Evolutionary conservation across 2,329 filamentous ascomycete genomes (phyloP).

Genomic region (Didymella exigua): DNA sequence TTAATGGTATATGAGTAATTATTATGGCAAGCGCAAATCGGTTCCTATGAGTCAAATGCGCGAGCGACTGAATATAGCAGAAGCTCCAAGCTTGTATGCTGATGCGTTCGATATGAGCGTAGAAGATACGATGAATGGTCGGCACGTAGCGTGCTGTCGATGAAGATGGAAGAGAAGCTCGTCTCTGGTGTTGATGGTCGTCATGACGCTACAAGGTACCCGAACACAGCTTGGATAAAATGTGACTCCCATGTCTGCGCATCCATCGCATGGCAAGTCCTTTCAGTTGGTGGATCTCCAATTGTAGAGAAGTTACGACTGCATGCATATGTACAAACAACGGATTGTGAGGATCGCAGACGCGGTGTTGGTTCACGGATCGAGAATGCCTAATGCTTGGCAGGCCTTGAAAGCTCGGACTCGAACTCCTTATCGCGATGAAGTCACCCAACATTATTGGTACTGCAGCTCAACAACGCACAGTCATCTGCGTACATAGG

Average conservation of each 20-base stretch:
- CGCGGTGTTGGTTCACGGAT: neutral
- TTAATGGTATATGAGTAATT: neutral
- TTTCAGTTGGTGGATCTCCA: too few species aligned
- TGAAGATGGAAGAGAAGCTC: neutral
- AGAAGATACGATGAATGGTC: neutral
- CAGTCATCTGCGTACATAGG: neutral
- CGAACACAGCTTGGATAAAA: neutral
- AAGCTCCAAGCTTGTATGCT: neutral
- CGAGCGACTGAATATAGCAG: neutral
- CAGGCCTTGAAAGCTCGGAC: neutral
- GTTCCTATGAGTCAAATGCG: slow-evolving; percentile 10
- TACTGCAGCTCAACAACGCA: slow-evolving; percentile 15
- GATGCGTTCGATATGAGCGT: neutral
- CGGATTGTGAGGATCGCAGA: neutral
- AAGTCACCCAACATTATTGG: neutral
- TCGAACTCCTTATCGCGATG: slow-evolving; percentile 8
- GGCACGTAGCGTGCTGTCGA: neutral
- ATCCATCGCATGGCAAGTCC: too few species aligned
- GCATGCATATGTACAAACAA: neutral
- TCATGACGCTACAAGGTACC: slow-evolving; percentile 13
- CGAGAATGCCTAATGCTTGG: neutral
- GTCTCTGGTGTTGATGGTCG: slow-evolving; percentile 8
- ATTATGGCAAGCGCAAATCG: slow-evolving; percentile 5
- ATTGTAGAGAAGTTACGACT: neutral
- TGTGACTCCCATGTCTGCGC: neutral